A percentile compares a stretch with the other conserved stretches of the same genome.
Evolutionary conservation across 495 filamentous ascomycete genomes (phyloP).

Genomic region (Elaphomyces granulatus): DNA sequence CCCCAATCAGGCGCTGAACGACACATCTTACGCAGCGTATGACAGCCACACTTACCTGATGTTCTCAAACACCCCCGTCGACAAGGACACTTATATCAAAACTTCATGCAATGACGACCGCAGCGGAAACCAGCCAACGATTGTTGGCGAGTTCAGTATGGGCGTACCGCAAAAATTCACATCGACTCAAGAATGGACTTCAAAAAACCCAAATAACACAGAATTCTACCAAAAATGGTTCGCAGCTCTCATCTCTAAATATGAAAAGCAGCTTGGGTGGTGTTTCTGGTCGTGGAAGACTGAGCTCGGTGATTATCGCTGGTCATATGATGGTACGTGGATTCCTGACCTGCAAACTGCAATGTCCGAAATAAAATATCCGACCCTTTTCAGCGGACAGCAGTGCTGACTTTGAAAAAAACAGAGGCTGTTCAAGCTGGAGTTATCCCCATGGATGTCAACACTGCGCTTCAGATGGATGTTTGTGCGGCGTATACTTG

Average conservation of each 20-base stretch:
- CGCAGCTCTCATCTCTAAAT: conserved; percentile 42
- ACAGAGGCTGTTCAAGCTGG: no score
- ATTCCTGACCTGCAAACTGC: no score
- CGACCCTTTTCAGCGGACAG: neutral
- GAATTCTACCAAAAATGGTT: conserved; percentile 44
- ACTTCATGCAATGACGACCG: conserved; percentile 37
- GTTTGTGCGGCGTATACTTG: no score
- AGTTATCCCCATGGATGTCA: no score
- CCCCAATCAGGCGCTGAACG: conserved; percentile 26
- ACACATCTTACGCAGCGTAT: conserved; percentile 31
- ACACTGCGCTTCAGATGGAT: no score
- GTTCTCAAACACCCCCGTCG: conserved; percentile 26
- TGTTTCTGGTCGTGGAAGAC: conserved; percentile 52
- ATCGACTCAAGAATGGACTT: conserved; percentile 30
- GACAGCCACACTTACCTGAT: conserved; percentile 43
- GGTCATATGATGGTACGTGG: conserved; percentile 40
- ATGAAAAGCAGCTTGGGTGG: conserved; percentile 46
- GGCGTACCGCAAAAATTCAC: conserved; percentile 31
- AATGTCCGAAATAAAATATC: neutral
- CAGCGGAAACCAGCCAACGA: conserved; percentile 29
- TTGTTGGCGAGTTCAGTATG: conserved; percentile 47
- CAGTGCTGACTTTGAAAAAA: neutral
- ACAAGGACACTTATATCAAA: conserved; percentile 31
- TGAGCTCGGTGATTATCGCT: conserved; percentile 41
- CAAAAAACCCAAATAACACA: conserved; percentile 29